Evolutionary conservation across 768 basidiomycete genomes (phyloP).

Genomic region (Lanmaoa rubissima): DNA sequence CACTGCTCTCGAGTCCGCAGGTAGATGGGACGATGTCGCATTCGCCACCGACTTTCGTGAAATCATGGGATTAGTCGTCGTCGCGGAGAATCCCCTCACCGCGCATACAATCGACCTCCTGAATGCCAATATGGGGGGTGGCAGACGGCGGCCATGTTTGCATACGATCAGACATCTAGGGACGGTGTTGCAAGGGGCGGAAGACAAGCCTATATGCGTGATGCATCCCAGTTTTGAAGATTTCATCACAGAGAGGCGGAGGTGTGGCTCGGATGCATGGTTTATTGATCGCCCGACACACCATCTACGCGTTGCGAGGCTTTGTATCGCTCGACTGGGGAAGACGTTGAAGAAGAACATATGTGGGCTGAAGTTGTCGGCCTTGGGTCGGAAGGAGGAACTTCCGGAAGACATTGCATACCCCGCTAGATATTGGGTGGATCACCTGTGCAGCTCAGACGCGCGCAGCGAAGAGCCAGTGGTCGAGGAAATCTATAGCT

Average conservation of each 20-base stretch:
- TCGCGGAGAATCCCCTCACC: conserved; percentile 29
- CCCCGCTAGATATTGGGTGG: conserved; percentile 27
- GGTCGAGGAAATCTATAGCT: conserved; percentile 15
- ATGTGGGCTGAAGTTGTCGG: conserved; percentile 21
- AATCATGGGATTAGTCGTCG: conserved; percentile 31
- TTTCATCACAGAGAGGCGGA: conserved; percentile 31
- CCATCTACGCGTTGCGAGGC: conserved; percentile 22
- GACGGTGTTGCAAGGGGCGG: conserved; percentile 28
- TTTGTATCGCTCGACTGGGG: conserved; percentile 23
- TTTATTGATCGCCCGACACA: conserved; percentile 27
- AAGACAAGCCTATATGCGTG: conserved; percentile 28
- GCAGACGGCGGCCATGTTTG: conserved; percentile 25
- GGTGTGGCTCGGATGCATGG: conserved; percentile 30
- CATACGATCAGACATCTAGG: conserved; percentile 31
- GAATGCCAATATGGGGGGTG: conserved; percentile 12
- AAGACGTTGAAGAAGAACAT: conserved; percentile 27
- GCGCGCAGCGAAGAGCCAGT: conserved; percentile 1
- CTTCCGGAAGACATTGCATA: conserved; percentile 29
- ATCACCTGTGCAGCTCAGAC: conserved; percentile 26
- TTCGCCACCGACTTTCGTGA: conserved; percentile 33
- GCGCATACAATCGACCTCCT: conserved; percentile 27
- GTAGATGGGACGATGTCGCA: conserved; percentile 30
- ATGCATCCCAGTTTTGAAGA: conserved; percentile 36
- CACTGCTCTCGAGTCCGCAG: conserved; percentile 31
- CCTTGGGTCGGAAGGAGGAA: conserved; percentile 8